These are phyloP conservation scores for Neurospora hispaniola DNA, from an alignment of 495 filamentous ascomycete species.

Conservation along the genomic window DNA sequence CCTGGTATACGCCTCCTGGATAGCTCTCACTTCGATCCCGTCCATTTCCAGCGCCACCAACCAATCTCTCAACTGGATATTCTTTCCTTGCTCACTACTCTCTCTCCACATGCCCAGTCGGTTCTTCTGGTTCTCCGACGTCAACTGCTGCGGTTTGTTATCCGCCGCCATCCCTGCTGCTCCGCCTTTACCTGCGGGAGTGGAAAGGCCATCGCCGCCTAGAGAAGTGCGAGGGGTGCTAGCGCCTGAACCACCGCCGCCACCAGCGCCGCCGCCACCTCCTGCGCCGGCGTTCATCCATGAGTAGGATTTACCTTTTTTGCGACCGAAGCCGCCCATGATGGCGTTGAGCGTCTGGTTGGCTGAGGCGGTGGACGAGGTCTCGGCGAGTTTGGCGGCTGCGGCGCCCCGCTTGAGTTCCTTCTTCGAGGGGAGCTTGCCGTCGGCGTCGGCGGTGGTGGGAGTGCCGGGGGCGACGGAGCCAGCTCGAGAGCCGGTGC, in stretches of 20 bases:
- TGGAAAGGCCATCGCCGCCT: conserved; percentile 19
- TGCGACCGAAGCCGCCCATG: conserved; percentile 40
- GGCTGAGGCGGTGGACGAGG: conserved; percentile 42
- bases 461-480: conserved; percentile 41
- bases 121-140: conserved; percentile 29
- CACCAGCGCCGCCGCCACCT: background rate
- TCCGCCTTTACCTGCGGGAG: conserved; percentile 9
- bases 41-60: conserved; percentile 52
- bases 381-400: conserved; percentile 40
- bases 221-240: conserved; percentile 31
- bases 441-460: conserved; percentile 33
- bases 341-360: conserved; percentile 46
- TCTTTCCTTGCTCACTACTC: conserved; percentile 47
- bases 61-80: conserved; percentile 63
- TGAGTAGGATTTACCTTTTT: conserved; percentile 46
- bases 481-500: conserved; percentile 29
- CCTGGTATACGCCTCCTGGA: conserved; percentile 43
- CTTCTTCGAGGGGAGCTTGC: conserved; percentile 44
- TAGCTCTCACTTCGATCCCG: conserved; percentile 40
- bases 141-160: conserved; percentile 6
- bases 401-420: conserved; percentile 49
- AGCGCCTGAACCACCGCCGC: conserved; percentile 32
- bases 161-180: conserved; percentile 9
- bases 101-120: conserved; percentile 54
- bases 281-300: conserved; percentile 41